A percentile compares a stretch with the other conserved stretches of the same genome.
These are phyloP conservation scores for Volvox reticuliferus DNA, from an alignment of 139 green algal genomes.

Conservation along the genomic window DNA sequence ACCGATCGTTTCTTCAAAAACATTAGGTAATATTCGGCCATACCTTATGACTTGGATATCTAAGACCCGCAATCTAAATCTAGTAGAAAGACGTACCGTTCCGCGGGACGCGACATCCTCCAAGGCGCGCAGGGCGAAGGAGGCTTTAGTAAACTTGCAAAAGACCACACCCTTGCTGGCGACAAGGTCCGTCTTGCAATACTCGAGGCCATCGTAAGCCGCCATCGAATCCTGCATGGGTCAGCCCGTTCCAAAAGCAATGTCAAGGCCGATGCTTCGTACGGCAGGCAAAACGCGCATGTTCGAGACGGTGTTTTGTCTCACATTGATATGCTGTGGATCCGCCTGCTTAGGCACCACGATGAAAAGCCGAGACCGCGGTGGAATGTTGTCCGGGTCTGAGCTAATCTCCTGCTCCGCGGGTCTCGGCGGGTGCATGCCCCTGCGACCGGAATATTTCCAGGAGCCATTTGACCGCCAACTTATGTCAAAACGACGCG, in stretches of 20 bases:
- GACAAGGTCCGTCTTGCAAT: conserved; percentile 95
- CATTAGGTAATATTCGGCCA: too few relatives aligned
- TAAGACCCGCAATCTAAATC: too few relatives aligned
- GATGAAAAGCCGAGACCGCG: conserved; percentile 89
- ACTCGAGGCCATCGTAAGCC: conserved; percentile 79
- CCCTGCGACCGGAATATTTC: conserved; percentile 21
- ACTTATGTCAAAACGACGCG: too few relatives aligned
- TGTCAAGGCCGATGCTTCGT: too few relatives aligned
- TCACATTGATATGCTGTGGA: conserved; percentile 75
- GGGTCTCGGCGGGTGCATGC: conserved; percentile 38
- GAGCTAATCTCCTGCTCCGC: conserved; percentile 68
- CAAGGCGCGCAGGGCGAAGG: conserved; percentile 79
- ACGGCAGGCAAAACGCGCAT: too few relatives aligned
- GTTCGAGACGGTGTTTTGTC: not conserved
- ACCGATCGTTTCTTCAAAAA: too few relatives aligned
- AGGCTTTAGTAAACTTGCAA: conserved; percentile 88
- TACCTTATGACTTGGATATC: too few relatives aligned
- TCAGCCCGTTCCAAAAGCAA: too few relatives aligned
- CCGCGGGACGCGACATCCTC: conserved; percentile 71
- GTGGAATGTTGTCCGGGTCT: conserved; percentile 92
- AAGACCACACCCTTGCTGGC: conserved; percentile 90
- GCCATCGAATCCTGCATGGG: conserved; percentile 76
- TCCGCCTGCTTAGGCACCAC: conserved; percentile 92
- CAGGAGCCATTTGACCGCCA: too few relatives aligned
- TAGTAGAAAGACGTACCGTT: too few relatives aligned